Percentiles rank a stretch among this genome's conserved stretches.
These are phyloP conservation scores for Domatiomyces globalis DNA, from an alignment of 2,329 filamentous ascomycete genomes.

Conservation along the genomic window DNA sequence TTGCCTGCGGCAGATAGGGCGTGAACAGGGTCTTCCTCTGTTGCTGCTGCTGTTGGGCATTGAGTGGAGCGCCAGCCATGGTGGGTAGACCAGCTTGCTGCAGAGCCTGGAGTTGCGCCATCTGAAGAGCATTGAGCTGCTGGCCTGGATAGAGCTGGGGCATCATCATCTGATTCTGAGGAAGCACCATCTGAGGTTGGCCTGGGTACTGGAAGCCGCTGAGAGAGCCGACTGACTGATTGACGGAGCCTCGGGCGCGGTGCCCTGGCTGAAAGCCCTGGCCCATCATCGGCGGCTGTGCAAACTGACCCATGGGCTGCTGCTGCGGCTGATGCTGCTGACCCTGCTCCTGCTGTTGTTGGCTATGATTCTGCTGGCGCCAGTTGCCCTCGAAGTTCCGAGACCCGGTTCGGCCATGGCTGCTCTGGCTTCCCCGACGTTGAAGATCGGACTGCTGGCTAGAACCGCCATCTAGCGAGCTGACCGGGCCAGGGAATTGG, in stretches of 20 bases:
- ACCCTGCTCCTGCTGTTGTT: conserved; percentile 35
- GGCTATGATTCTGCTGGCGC: conserved; percentile 58
- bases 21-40: conserved; percentile 98
- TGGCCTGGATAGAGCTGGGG: conserved; percentile 74
- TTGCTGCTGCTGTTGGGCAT: conserved; percentile 61
- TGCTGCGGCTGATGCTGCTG: conserved; percentile 28
- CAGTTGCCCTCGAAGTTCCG: conserved; percentile 97
- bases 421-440: conserved; percentile 56
- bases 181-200: conserved; percentile 75
- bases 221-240: conserved; percentile 68
- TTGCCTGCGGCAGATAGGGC: conserved; percentile 90
- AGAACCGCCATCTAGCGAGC: conserved; percentile 21
- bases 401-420: conserved; percentile 69
- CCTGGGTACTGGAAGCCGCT: conserved; percentile 78
- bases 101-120: conserved; percentile 80
- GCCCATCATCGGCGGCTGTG: conserved; percentile 53
- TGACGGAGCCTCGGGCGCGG: conserved; percentile 70
- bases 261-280: conserved; percentile 85
- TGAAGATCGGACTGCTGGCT: conserved; percentile 48
- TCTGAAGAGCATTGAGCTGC: conserved; percentile 72
- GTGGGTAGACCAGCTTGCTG: conserved; percentile 60
- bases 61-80: conserved; percentile 58
- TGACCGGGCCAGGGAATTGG: conserved; percentile 45
- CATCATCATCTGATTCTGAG: conserved; percentile 60
- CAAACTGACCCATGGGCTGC: conserved; percentile 43